Percentiles rank a stretch among this genome's conserved stretches.
These are phyloP conservation scores for Hypholoma fasciculare DNA, from an alignment of 768 basidiomycete species.

Conservation along the genomic window DNA sequence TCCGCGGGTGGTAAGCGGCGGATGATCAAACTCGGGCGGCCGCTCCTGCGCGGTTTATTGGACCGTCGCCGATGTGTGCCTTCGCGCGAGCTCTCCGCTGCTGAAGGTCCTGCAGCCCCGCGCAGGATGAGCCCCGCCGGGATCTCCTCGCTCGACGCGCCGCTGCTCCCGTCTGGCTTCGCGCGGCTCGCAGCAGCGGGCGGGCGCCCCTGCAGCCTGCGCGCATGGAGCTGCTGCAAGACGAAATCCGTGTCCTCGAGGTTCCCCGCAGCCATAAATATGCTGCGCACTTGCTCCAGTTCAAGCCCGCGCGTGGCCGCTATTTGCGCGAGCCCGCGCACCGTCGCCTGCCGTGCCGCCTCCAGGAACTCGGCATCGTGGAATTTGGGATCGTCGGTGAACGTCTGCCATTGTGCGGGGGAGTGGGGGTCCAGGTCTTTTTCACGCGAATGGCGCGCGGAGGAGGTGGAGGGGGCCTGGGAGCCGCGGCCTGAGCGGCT, in stretches of 20 bases:
- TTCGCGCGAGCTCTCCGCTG: background rate
- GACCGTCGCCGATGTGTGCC: background rate
- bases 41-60: conserved; percentile 4
- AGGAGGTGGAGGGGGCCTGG: background rate
- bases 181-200: background rate
- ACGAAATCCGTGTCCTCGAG: conserved; percentile 12
- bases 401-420: background rate
- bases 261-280: conserved; percentile 9
- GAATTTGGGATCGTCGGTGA: background rate
- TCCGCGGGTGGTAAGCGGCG: conserved; percentile 10
- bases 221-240: conserved; percentile 1
- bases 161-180: background rate
- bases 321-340: conserved; percentile 1
- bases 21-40: conserved; percentile 16
- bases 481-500: conserved; percentile 4
- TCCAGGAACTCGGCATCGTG: background rate
- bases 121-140: conserved; percentile 8
- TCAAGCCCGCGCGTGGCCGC: conserved; percentile 13
- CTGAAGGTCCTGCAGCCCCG: background rate
- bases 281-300: conserved; percentile 8
- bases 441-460: background rate
- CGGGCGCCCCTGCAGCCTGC: background rate
- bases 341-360: conserved; percentile 8
- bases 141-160: conserved; percentile 6
- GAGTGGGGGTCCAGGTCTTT: background rate